Evolutionary conservation across 75 land plant species (phyloP).

Genomic region (Selaginella moellendorffii): DNA sequence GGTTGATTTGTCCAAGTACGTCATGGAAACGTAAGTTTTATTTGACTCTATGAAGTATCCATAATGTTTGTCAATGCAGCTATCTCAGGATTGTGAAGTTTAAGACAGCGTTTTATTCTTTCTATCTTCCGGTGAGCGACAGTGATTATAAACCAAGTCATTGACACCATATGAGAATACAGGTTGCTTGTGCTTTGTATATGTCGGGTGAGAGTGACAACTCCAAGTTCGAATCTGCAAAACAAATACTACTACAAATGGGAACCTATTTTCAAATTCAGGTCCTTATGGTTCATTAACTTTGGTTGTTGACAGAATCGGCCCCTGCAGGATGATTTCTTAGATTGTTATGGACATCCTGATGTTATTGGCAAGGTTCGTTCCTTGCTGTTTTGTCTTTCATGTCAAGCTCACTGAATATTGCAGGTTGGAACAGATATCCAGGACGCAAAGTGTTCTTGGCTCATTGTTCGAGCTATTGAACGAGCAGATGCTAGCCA

Average conservation of each 20-base stretch:
- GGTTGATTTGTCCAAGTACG: slow-evolving; percentile 75
- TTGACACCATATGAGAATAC: neutral
- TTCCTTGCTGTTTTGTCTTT: slow-evolving; percentile 1
- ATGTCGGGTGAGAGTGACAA: slow-evolving; percentile 71
- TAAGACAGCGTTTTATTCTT: slow-evolving; percentile 95
- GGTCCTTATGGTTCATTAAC: too few relatives aligned
- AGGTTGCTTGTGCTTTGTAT: slow-evolving; percentile 95
- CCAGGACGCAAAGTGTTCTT: slow-evolving; percentile 98
- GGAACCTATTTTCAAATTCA: slow-evolving; percentile 98
- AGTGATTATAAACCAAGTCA: neutral
- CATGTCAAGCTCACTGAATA: neutral
- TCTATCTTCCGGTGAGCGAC: slow-evolving; percentile 85
- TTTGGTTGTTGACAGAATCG: neutral
- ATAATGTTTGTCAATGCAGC: too few relatives aligned
- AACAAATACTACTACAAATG: slow-evolving; percentile 74
- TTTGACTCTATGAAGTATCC: slow-evolving; percentile 15
- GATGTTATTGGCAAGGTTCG: slow-evolving; percentile 67
- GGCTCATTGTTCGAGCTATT: slow-evolving; percentile 94
- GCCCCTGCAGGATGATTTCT: slow-evolving; percentile 50
- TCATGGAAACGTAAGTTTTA: slow-evolving; percentile 52
- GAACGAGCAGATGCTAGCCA: slow-evolving; percentile 57
- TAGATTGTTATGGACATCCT: slow-evolving; percentile 80
- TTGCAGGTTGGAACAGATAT: slow-evolving; percentile 94
- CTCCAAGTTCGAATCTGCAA: slow-evolving; percentile 35
- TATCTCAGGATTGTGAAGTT: slow-evolving; percentile 82